phyloP scores from a whole-genome alignment of 805 yeast genomes.

The Suhomyces kilbournensis region DNA sequence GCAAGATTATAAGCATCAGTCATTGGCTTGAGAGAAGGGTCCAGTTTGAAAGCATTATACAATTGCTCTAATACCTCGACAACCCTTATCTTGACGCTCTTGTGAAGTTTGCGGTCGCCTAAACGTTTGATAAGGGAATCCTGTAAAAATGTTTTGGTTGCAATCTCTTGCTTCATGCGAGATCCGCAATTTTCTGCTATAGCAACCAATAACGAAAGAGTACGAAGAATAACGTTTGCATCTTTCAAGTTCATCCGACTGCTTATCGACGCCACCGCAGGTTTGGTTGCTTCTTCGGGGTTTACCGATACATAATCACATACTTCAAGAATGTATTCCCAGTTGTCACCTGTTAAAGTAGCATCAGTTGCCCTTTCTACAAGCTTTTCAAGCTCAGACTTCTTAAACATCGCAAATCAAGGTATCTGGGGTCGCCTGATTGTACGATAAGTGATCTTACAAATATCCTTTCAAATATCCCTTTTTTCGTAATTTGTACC shows the following conservation, averaged over 20 bases:
- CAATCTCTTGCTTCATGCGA: slow-evolving; percentile 43
- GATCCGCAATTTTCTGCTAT: slow-evolving; percentile 46
- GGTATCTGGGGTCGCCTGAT: background rate
- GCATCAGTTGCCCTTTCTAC: slow-evolving; percentile 39
- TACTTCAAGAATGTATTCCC: slow-evolving; percentile 44
- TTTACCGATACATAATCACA: slow-evolving; percentile 36
- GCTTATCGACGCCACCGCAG: slow-evolving; percentile 26
- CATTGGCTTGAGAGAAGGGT: slow-evolving; percentile 75
- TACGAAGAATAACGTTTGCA: slow-evolving; percentile 40
- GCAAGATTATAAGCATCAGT: slow-evolving; percentile 56
- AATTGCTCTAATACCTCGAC: slow-evolving; percentile 69
- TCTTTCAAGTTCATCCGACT: slow-evolving; percentile 28
- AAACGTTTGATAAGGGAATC: slow-evolving; percentile 40
- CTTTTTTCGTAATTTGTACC: background rate
- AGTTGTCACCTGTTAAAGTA: slow-evolving; percentile 40
- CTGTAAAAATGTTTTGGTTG: slow-evolving; percentile 33
- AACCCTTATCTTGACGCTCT: slow-evolving; percentile 60
- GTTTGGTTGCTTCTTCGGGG: slow-evolving; percentile 37
- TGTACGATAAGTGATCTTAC: background rate
- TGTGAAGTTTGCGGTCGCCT: slow-evolving; percentile 58
- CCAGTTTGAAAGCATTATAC: slow-evolving; percentile 59
- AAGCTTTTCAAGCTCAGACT: slow-evolving; percentile 4
- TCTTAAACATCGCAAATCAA: slow-evolving; percentile 4
- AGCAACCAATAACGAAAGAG: slow-evolving; percentile 35
- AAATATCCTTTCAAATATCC: background rate